A percentile compares a stretch with the other conserved stretches of the same genome.
phyloP scores from a whole-genome alignment of 129 eudicot genomes.

The Dittrichia graveolens region DNA sequence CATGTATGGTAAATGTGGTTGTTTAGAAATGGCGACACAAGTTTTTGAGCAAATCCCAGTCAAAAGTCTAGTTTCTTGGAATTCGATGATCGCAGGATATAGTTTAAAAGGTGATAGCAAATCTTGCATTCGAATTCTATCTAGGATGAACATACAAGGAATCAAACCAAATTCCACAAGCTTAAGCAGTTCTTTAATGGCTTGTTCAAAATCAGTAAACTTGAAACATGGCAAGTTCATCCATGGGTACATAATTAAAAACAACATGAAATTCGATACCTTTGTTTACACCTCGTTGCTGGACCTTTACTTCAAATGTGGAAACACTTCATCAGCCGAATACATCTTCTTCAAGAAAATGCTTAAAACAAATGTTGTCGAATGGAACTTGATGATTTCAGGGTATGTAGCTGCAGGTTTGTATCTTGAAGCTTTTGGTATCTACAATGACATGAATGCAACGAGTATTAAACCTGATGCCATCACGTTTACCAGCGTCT shows the following conservation, averaged over 20 bases:
- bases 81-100: background rate
- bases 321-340: background rate
- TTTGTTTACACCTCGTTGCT: background rate
- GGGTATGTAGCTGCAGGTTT: background rate
- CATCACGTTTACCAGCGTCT: background rate
- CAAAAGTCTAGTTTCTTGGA: conserved; percentile 2
- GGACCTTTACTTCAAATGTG: too few species aligned
- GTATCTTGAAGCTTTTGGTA: background rate
- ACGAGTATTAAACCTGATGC: background rate
- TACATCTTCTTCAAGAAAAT: background rate
- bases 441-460: background rate
- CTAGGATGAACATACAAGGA: background rate
- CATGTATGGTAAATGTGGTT: conserved; percentile 22
- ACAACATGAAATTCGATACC: background rate
- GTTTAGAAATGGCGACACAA: conserved; percentile 8
- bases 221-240: background rate
- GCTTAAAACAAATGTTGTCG: background rate
- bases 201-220: background rate
- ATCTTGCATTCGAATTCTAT: conserved; percentile 8
- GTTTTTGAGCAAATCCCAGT: background rate
- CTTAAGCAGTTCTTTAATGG: background rate
- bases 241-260: background rate
- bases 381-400: background rate
- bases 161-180: background rate
- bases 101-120: conserved; percentile 23